Conservation (phyloP, 2,329 filamentous ascomycete genomes). For the Epichloe hybrida region DNA sequence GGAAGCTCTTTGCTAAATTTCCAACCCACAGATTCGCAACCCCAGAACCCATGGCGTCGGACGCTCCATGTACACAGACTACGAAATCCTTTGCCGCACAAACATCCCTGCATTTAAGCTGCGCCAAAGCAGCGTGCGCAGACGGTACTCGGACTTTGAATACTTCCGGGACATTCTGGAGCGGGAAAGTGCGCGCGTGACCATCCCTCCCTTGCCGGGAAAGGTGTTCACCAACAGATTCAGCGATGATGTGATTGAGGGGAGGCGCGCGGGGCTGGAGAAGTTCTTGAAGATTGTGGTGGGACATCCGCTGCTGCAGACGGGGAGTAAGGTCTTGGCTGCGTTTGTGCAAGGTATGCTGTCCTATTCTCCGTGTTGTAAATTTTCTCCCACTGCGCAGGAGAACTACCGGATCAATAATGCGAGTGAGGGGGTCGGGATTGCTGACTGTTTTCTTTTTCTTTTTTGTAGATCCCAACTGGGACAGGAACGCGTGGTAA, state of each 20-base stretch:
- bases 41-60: slow-evolving; percentile 91
- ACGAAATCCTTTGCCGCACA: slow-evolving; percentile 93
- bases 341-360: slow-evolving; percentile 82
- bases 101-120: slow-evolving; percentile 99
- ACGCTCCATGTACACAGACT: slow-evolving; percentile 95
- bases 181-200: slow-evolving; percentile 85
- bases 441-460: too few species aligned
- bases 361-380: neutral
- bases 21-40: slow-evolving; percentile 63
- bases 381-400: neutral
- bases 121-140: slow-evolving; percentile 72
- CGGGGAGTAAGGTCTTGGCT: slow-evolving; percentile 89
- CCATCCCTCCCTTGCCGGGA: slow-evolving; percentile 86
- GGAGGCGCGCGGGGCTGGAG: slow-evolving; percentile 79
- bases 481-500: slow-evolving; percentile 86
- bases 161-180: slow-evolving; percentile 97
- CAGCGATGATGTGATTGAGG: slow-evolving; percentile 96
- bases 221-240: slow-evolving; percentile 98
- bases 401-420: too few species aligned
- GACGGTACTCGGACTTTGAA: slow-evolving; percentile 96
- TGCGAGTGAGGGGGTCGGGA: neutral
- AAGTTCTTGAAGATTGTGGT: slow-evolving; percentile 96
- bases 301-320: slow-evolving; percentile 90
- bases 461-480: slow-evolving; percentile 55
- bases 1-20: neutral